Percentiles rank a stretch among this genome's conserved stretches.
phyloP scores from a whole-genome alignment of 2,329 filamentous ascomycete species.

The Ophiostoma angusticollis region DNA sequence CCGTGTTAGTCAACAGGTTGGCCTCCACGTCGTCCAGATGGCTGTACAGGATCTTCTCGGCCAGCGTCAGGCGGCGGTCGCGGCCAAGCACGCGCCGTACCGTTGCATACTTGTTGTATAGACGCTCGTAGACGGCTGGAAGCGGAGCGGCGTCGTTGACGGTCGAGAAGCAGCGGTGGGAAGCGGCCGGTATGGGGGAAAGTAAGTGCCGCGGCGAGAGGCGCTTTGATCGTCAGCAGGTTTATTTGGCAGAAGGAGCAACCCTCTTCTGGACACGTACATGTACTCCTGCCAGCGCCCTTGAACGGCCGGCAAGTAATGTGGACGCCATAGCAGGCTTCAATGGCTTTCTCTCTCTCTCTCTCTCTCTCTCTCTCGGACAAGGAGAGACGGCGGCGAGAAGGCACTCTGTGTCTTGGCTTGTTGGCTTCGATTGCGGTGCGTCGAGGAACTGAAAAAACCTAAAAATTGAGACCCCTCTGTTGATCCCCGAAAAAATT shows the following conservation, averaged over 20 bases:
- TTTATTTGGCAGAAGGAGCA: not conserved
- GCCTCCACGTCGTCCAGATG: slow-evolving; percentile 85
- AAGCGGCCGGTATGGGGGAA: slow-evolving; percentile 19
- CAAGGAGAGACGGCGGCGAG: not conserved
- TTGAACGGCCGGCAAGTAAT: slow-evolving; percentile 35
- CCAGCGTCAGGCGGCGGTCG: slow-evolving; percentile 58
- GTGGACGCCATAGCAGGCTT: slow-evolving; percentile 34
- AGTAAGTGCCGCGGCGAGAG: slow-evolving; percentile 23
- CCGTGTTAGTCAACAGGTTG: slow-evolving; percentile 67
- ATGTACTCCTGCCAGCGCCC: slow-evolving; percentile 33
- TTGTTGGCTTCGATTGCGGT: not conserved
- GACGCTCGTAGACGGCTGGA: slow-evolving; percentile 67
- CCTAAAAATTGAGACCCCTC: slow-evolving; percentile 4
- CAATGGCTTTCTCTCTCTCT: slow-evolving; percentile 11
- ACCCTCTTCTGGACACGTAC: no score
- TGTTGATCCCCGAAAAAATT: no score
- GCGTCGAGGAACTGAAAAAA: slow-evolving; percentile 5
- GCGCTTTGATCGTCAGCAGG: slow-evolving; percentile 20
- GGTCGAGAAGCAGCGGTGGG: slow-evolving; percentile 25
- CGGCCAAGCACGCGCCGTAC: slow-evolving; percentile 60
- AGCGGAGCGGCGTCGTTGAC: slow-evolving; percentile 26
- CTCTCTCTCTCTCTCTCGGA: not conserved
- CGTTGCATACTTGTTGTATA: slow-evolving; percentile 62
- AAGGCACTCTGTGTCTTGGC: no score
- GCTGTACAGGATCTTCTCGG: slow-evolving; percentile 97